These are phyloP conservation scores for Plasmodium inui DNA, from an alignment of 169 alveolate species.

Conservation along the genomic window DNA sequence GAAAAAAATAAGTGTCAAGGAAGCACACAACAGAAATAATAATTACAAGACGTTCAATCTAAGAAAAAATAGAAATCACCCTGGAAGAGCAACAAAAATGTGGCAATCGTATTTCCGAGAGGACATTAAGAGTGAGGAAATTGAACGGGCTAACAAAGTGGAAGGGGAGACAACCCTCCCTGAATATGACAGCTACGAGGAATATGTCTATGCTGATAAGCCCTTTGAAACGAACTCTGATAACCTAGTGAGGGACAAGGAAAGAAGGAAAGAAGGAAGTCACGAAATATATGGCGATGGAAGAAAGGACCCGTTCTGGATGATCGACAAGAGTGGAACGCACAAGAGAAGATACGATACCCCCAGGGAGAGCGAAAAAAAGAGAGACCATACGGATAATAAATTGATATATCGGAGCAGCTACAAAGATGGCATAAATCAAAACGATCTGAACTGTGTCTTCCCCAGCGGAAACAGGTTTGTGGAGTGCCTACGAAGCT, in stretches of 20 bases:
- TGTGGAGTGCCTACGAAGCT: slow-evolving; percentile 30
- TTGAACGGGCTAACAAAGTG: not conserved
- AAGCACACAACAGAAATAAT: not conserved
- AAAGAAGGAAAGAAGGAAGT: not conserved
- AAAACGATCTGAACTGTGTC: not conserved
- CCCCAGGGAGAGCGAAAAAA: not conserved
- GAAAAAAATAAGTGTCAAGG: not conserved
- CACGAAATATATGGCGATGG: not conserved
- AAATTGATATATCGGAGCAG: not conserved
- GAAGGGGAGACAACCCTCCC: not conserved
- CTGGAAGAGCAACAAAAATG: not conserved
- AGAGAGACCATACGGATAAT: not conserved
- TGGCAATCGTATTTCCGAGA: not conserved
- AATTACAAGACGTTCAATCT: not conserved
- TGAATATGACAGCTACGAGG: not conserved
- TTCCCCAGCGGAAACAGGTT: not conserved
- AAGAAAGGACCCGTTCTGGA: not conserved
- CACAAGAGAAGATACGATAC: not conserved
- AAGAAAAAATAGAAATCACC: not conserved
- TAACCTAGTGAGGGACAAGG: not conserved
- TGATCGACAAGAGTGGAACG: not conserved
- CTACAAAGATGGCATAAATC: not conserved
- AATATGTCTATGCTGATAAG: not conserved
- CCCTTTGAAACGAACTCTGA: not conserved
- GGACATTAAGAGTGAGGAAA: not conserved